Percentiles rank a stretch among this genome's conserved stretches.
Evolutionary conservation across 2,329 filamentous ascomycete genomes (phyloP).

Genomic region (Hirsutella rhossiliensis): DNA sequence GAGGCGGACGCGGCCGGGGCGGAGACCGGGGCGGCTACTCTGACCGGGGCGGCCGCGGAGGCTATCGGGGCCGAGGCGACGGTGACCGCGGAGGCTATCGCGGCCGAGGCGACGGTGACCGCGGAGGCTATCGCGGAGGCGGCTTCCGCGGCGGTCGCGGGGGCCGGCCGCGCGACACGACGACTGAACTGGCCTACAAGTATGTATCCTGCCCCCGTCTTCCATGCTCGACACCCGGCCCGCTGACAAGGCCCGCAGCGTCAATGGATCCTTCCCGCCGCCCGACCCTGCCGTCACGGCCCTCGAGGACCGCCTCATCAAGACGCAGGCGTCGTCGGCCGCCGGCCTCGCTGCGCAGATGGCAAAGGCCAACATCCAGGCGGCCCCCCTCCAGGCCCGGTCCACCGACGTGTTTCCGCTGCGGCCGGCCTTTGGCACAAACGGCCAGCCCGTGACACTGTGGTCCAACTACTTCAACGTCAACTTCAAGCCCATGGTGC

Average conservation of each 20-base stretch:
- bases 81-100: neutral
- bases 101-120: too few relatives aligned
- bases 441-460: slow-evolving; percentile 28
- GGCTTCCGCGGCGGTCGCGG: too few relatives aligned
- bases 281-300: slow-evolving; percentile 16
- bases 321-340: slow-evolving; percentile 10
- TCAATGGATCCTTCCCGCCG: slow-evolving; percentile 8
- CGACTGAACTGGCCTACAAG: neutral
- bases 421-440: slow-evolving; percentile 36
- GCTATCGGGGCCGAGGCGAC: slow-evolving; percentile 2
- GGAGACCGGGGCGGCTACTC: slow-evolving; percentile 5
- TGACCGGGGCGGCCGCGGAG: slow-evolving; percentile 6
- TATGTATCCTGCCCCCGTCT: neutral
- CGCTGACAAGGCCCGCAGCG: slow-evolving; percentile 7
- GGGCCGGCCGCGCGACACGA: neutral
- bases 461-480: slow-evolving; percentile 45
- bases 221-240: neutral
- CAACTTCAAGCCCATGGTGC: slow-evolving; percentile 18
- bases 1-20: slow-evolving; percentile 1
- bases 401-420: slow-evolving; percentile 24
- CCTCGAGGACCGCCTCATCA: slow-evolving; percentile 29
- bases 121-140: too few relatives aligned
- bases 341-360: slow-evolving; percentile 21
- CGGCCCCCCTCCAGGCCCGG: neutral
- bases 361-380: slow-evolving; percentile 17